Conservation (phyloP, 2,329 filamentous ascomycete genomes). For the Fusarium solani-melongenae region DNA sequence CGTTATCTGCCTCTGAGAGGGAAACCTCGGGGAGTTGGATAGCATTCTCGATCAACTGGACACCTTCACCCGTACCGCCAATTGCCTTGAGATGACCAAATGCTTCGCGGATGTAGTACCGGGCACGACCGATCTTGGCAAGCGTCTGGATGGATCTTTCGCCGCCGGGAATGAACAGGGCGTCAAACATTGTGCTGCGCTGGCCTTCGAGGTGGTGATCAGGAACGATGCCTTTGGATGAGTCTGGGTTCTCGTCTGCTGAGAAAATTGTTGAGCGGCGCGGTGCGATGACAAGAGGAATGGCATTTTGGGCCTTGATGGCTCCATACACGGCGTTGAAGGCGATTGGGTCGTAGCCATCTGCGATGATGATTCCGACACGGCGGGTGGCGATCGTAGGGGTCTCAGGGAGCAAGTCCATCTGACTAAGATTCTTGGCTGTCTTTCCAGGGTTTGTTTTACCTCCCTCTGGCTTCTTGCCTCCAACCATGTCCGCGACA, state of each 20-base stretch:
- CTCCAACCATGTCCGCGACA: slow-evolving; percentile 78
- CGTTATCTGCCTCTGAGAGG: slow-evolving; percentile 52
- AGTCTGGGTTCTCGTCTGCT: slow-evolving; percentile 64
- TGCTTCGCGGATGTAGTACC: slow-evolving; percentile 82
- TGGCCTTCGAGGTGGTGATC: slow-evolving; percentile 85
- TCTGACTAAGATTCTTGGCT: slow-evolving; percentile 74
- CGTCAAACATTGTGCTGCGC: slow-evolving; percentile 85
- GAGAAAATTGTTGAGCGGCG: slow-evolving; percentile 74
- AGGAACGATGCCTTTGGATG: slow-evolving; percentile 67
- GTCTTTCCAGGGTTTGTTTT: slow-evolving; percentile 74
- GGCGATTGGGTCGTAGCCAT: slow-evolving; percentile 76
- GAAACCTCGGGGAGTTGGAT: slow-evolving; percentile 56
- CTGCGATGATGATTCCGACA: slow-evolving; percentile 80
- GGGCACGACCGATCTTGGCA: slow-evolving; percentile 74
- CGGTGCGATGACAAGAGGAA: slow-evolving; percentile 79
- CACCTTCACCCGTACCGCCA: slow-evolving; percentile 78
- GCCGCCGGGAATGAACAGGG: slow-evolving; percentile 81
- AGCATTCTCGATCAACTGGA: slow-evolving; percentile 67
- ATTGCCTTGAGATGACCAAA: slow-evolving; percentile 87
- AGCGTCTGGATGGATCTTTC: slow-evolving; percentile 71
- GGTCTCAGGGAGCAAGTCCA: slow-evolving; percentile 71
- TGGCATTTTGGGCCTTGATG: slow-evolving; percentile 69
- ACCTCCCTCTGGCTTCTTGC: slow-evolving; percentile 64
- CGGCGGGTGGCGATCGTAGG: slow-evolving; percentile 78
- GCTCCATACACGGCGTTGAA: slow-evolving; percentile 75